Evolutionary conservation across 805 yeast genomes (phyloP).

Genomic region (Barnettozyma sp.): DNA sequence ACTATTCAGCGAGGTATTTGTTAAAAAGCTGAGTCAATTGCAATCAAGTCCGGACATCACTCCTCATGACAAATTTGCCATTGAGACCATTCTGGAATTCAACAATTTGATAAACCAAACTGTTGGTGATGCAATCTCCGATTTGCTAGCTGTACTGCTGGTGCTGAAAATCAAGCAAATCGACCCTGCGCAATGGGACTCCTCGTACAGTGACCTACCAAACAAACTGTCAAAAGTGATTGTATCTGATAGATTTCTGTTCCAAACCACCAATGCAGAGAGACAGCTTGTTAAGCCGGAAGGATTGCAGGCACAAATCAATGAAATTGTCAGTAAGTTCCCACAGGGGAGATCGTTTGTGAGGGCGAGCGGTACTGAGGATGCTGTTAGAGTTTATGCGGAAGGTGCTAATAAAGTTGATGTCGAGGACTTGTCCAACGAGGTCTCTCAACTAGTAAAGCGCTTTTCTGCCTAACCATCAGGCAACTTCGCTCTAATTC

Average conservation of each 20-base stretch:
- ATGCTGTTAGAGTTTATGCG: slow-evolving; percentile 92
- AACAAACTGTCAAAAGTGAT: slow-evolving; percentile 74
- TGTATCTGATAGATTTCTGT: slow-evolving; percentile 73
- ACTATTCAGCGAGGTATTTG: slow-evolving; percentile 56
- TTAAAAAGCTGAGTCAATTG: slow-evolving; percentile 28
- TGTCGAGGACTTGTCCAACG: slow-evolving; percentile 39
- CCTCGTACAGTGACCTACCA: slow-evolving; percentile 76
- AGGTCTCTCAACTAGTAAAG: slow-evolving; percentile 34
- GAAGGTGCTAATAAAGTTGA: slow-evolving; percentile 59
- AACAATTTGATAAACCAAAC: slow-evolving; percentile 84
- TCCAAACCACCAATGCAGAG: slow-evolving; percentile 88
- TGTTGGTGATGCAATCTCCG: slow-evolving; percentile 98
- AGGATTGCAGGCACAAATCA: slow-evolving; percentile 72
- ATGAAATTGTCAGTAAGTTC: slow-evolving; percentile 50
- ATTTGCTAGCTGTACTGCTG: slow-evolving; percentile 68
- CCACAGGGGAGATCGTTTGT: slow-evolving; percentile 79
- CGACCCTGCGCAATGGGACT: slow-evolving; percentile 67
- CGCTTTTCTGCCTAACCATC: slow-evolving; percentile 13
- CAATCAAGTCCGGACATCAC: slow-evolving; percentile 29
- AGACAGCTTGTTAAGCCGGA: slow-evolving; percentile 67
- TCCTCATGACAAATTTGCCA: slow-evolving; percentile 41
- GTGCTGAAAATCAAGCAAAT: slow-evolving; percentile 51
- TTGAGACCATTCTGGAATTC: slow-evolving; percentile 50
- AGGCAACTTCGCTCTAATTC: no score
- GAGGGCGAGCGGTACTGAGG: slow-evolving; percentile 96